Conservation (phyloP, 2,329 filamentous ascomycete species). For the Cadophora gregata region DNA sequence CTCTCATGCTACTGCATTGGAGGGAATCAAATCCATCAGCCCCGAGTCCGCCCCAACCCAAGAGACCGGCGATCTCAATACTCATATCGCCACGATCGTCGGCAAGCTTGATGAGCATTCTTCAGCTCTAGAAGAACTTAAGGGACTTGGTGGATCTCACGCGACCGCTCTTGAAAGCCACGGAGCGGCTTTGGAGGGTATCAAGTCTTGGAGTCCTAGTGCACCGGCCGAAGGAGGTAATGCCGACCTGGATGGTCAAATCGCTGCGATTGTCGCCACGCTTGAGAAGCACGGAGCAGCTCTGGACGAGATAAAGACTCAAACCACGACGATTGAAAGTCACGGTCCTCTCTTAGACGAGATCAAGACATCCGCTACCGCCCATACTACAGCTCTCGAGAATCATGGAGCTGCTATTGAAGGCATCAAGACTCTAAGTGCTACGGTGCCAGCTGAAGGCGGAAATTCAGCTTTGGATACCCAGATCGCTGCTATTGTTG, state of each 20-base stretch:
- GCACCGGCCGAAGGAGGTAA: not conserved
- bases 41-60: not conserved
- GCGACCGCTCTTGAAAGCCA: constrained; percentile 18
- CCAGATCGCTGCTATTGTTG: constrained; percentile 35
- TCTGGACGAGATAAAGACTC: constrained; percentile 23
- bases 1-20: constrained; percentile 23
- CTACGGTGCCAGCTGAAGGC: constrained; percentile 15
- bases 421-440: constrained; percentile 19
- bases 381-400: constrained; percentile 23
- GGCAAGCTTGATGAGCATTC: constrained; percentile 27
- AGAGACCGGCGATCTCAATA: constrained; percentile 7
- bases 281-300: constrained; percentile 25
- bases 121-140: constrained; percentile 32
- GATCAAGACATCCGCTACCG: constrained; percentile 15
- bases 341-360: constrained; percentile 21
- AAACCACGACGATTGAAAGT: constrained; percentile 26
- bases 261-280: constrained; percentile 25
- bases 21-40: constrained; percentile 16
- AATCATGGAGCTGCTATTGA: constrained; percentile 33
- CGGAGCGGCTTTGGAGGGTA: constrained; percentile 19
- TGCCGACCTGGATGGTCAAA: constrained; percentile 18
- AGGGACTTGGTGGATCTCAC: constrained; percentile 17
- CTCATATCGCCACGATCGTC: constrained; percentile 25
- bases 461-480: constrained; percentile 29
- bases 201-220: constrained; percentile 22